These are phyloP conservation scores for Coniochaeta sp. DNA, from an alignment of 2,329 filamentous ascomycete species.

Conservation along the genomic window DNA sequence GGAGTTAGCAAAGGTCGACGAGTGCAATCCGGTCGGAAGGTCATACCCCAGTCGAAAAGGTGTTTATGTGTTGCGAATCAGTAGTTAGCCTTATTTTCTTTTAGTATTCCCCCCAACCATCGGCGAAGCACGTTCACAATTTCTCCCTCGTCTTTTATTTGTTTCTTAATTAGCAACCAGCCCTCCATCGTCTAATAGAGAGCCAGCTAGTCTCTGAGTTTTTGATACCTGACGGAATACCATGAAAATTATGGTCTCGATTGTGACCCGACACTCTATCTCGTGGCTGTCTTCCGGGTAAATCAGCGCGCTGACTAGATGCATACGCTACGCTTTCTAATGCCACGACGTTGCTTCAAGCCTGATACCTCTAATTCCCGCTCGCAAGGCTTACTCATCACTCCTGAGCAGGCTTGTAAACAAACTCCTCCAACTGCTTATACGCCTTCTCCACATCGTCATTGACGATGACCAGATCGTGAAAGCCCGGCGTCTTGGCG, in stretches of 20 bases:
- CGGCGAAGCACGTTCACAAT: slow-evolving; percentile 7
- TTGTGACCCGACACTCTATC: background rate
- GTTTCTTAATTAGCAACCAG: slow-evolving; percentile 23
- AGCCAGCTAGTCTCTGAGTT: slow-evolving; percentile 22
- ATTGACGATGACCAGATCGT: slow-evolving; percentile 28
- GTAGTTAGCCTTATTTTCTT: slow-evolving; percentile 33
- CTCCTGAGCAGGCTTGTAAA: slow-evolving; percentile 27
- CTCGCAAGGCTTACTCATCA: background rate
- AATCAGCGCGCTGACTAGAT: background rate
- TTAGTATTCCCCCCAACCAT: slow-evolving; percentile 30
- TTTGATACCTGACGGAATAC: slow-evolving; percentile 34
- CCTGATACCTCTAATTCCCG: slow-evolving; percentile 1
- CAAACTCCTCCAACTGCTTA: slow-evolving; percentile 41
- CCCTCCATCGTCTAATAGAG: slow-evolving; percentile 28
- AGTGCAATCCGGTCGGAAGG: slow-evolving; percentile 9
- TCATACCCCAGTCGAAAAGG: slow-evolving; percentile 19
- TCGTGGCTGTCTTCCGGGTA: background rate
- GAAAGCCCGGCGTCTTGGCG: slow-evolving; percentile 57
- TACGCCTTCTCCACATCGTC: slow-evolving; percentile 40
- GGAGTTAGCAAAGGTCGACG: slow-evolving; percentile 11
- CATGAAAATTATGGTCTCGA: slow-evolving; percentile 6
- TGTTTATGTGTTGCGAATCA: slow-evolving; percentile 30
- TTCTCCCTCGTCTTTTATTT: slow-evolving; percentile 15
- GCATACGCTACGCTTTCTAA: background rate
- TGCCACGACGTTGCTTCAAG: background rate